Conservation (phyloP, 192 early-diverging fungal species). For the Podila horticola region DNA sequence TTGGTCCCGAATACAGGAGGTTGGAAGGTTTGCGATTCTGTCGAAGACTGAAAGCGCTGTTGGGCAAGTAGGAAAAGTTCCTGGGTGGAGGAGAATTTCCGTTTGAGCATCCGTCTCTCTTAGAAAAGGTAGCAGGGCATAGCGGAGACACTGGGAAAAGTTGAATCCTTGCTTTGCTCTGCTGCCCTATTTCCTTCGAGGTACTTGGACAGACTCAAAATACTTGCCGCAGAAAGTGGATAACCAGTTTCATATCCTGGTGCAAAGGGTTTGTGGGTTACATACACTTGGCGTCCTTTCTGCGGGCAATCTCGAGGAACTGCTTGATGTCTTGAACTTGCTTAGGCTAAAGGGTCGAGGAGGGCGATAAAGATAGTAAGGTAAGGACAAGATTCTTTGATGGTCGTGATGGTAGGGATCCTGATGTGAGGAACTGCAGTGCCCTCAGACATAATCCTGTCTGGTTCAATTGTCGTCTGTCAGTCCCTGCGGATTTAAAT, state of each 20-base stretch:
- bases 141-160: too few species aligned
- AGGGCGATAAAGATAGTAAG: neutral
- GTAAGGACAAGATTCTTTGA: neutral
- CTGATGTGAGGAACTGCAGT: too few species aligned
- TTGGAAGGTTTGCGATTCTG: neutral
- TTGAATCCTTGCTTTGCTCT: too few species aligned
- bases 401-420: neutral
- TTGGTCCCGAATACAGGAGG: neutral
- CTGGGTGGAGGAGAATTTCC: neutral
- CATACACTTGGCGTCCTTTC: conserved; percentile 94
- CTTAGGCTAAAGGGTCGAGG: conserved; percentile 79
- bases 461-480: too few species aligned
- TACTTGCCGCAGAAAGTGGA: conserved; percentile 6
- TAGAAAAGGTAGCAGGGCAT: neutral
- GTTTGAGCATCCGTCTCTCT: neutral
- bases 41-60: neutral
- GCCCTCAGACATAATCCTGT: too few species aligned
- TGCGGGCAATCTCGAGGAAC: conserved; percentile 94
- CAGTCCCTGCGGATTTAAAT: too few species aligned
- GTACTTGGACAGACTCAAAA: neutral
- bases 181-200: neutral
- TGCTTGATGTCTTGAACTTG: conserved; percentile 98
- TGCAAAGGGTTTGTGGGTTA: conserved; percentile 15
- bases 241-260: conserved; percentile 7
- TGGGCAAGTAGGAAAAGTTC: too few species aligned